A percentile compares a stretch with the other conserved stretches of the same genome.
Evolutionary conservation across 192 early-diverging fungal genomes (phyloP).

Genomic region (Helicostylum pulchrum): DNA sequence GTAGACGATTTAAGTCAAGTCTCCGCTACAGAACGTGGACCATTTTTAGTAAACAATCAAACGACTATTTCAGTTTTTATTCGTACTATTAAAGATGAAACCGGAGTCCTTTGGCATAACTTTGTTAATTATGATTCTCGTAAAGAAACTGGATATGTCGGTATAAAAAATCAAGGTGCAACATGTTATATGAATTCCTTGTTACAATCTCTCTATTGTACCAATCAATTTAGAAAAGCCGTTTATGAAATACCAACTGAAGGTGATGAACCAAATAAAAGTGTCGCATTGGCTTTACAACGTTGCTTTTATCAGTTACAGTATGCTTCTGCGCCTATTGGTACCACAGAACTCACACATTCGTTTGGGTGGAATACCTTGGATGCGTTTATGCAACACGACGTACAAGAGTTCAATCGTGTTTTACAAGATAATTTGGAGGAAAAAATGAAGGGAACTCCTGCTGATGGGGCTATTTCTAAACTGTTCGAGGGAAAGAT

Average conservation of each 20-base stretch:
- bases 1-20: conserved; percentile 43
- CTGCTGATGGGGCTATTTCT: conserved; percentile 87
- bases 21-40: conserved; percentile 36
- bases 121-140: conserved; percentile 81
- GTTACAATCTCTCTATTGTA: conserved; percentile 92
- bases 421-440: conserved; percentile 97
- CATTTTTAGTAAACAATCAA: conserved; percentile 69
- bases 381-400: conserved; percentile 97
- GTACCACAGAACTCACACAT: conserved; percentile 91
- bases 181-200: conserved; percentile 99
- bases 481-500: conserved; percentile 93
- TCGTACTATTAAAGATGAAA: conserved; percentile 77
- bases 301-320: conserved; percentile 93
- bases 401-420: conserved; percentile 97
- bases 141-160: conserved; percentile 86
- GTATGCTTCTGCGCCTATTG: conserved; percentile 67
- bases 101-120: conserved; percentile 89
- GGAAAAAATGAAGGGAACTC: conserved; percentile 94
- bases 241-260: conserved; percentile 92
- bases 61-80: conserved; percentile 69
- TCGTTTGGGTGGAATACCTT: conserved; percentile 98
- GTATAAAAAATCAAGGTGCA: conserved; percentile 94
- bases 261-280: conserved; percentile 81
- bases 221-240: conserved; percentile 90
- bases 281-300: conserved; percentile 88